A percentile compares a stretch with the other conserved stretches of the same genome.
These are phyloP conservation scores for Talaromyces atroroseus DNA, from an alignment of 2,329 filamentous ascomycete genomes.

Conservation along the genomic window DNA sequence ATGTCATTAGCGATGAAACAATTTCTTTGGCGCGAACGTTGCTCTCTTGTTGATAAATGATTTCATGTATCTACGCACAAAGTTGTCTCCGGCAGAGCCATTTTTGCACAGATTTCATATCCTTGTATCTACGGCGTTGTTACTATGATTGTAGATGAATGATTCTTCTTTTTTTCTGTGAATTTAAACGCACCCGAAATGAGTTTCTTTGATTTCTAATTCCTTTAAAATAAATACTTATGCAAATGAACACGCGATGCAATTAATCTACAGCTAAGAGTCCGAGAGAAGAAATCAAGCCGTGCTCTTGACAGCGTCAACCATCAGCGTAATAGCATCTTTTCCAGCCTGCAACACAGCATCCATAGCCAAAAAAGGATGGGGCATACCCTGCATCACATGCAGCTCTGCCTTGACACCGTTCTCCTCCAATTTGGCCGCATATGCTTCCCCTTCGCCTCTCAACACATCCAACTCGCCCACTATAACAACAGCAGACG, in stretches of 20 bases:
- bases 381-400: conserved; percentile 52
- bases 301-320: conserved; percentile 25
- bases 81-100: not conserved
- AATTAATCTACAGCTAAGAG: not conserved
- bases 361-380: conserved; percentile 57
- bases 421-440: conserved; percentile 41
- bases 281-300: not conserved
- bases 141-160: conserved; percentile 4
- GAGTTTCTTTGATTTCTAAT: not conserved
- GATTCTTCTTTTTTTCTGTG: not conserved
- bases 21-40: not conserved
- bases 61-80: conserved; percentile 1
- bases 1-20: not conserved
- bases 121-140: conserved; percentile 7
- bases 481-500: conserved; percentile 49
- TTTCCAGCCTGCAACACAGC: conserved; percentile 48
- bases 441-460: conserved; percentile 50
- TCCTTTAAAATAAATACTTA: no score
- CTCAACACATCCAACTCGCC: conserved; percentile 55
- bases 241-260: not conserved
- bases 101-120: conserved; percentile 3
- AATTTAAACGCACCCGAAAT: not conserved
- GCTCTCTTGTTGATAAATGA: not conserved
- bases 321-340: conserved; percentile 46
- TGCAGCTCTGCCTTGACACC: conserved; percentile 47